These are phyloP conservation scores for Pulveroboletus frians DNA, from an alignment of 768 basidiomycete genomes.

Conservation along the genomic window DNA sequence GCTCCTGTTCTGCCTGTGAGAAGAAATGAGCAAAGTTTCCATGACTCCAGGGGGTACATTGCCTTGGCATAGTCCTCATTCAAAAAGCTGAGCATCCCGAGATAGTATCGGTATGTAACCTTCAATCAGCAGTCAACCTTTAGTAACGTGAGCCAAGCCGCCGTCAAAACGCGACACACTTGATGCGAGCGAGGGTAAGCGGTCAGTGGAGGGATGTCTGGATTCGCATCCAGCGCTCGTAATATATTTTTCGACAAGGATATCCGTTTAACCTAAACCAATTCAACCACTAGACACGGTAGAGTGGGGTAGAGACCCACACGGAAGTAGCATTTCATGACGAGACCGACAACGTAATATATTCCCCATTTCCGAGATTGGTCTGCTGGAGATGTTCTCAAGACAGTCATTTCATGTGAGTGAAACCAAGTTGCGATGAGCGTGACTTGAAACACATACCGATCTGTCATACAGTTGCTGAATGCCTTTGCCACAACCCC, in stretches of 20 bases:
- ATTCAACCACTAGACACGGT: not conserved
- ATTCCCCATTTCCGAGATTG: constrained; percentile 86
- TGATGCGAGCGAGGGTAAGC: constrained; percentile 83
- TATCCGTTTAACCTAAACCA: constrained; percentile 75
- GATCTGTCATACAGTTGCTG: constrained; percentile 81
- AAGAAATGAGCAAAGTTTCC: not conserved
- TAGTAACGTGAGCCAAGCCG: constrained; percentile 1
- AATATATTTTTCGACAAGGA: constrained; percentile 89
- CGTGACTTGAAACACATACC: constrained; percentile 34
- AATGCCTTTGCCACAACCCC: constrained; percentile 86
- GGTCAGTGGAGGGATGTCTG: constrained; percentile 74
- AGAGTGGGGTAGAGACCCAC: constrained; percentile 39
- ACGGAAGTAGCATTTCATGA: constrained; percentile 92
- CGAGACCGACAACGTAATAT: constrained; percentile 86
- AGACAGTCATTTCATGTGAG: constrained; percentile 1
- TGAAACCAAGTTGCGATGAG: not conserved
- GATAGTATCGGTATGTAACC: constrained; percentile 93
- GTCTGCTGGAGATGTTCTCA: constrained; percentile 60
- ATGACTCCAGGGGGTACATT: constrained; percentile 5
- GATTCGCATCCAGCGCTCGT: constrained; percentile 79
- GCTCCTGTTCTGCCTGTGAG: constrained; percentile 75
- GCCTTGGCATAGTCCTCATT: constrained; percentile 89
- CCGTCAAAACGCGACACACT: constrained; percentile 37
- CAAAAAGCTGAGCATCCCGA: constrained; percentile 91
- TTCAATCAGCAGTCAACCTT: constrained; percentile 31